Evolutionary conservation across 768 basidiomycete species (phyloP), one percentile per base, ranked within the genome.

Genomic region (Vararia minispora): DNA sequence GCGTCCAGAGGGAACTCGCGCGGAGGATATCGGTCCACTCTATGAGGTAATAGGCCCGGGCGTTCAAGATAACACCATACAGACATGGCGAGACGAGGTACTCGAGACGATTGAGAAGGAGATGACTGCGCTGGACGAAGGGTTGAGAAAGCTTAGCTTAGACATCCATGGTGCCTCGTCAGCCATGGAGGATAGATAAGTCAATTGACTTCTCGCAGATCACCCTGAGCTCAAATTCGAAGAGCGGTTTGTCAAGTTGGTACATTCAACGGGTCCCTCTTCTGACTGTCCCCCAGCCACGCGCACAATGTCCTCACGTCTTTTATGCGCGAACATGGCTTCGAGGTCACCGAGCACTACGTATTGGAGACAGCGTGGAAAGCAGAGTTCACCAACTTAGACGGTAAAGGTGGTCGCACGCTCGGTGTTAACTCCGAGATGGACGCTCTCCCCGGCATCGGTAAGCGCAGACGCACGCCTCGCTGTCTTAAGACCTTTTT

Each of bases 381-480:
- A 16, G 86, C 86, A 0, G 69, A 66, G 2, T 87, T 72, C 48
- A 60, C 67, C 12, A 66, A 77, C 46, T n/a, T n/a, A n/a, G n/a
- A n/a, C n/a, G 79, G 81, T 9, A 55, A 61, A 22, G 83, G 80
- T 8, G 83, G 82, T 5, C 68, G 74, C 35, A 75, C 71, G 0
- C 71, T 88, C 23, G 85, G 85, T 0, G 62, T 89, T 41, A 88
- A 89, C 55, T 86, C 84, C 12, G 86, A 88, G 68, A 74, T 56
- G 52, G 64, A 66, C 41, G 65, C 64, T 1, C 59, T 66, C 26
- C 52, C 55, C 5, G 53, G 57, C 17, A 49, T 60, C 28, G 58
- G n/a, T 42, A 44, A 28, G 31, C 33, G 9, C 25, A 16, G 12
- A 31, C 10, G n/a, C 8, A 18, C n/a, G 37, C 11, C 33, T 22